Conservation (phyloP, 352 stramenopile genomes). For the Phytophthora chlamydospora region DNA sequence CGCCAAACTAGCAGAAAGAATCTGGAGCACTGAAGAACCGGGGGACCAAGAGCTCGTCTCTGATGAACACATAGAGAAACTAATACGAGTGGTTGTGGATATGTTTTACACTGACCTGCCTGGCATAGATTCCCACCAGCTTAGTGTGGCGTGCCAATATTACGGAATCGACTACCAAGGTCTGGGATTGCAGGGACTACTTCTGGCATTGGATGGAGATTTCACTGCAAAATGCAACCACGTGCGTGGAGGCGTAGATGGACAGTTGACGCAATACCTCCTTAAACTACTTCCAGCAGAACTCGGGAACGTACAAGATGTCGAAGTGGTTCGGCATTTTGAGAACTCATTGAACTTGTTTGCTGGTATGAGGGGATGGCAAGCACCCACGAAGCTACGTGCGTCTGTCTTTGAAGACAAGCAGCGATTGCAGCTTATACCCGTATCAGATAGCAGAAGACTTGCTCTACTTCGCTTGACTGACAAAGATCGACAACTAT, state of each 20-base stretch:
- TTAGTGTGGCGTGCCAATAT: constrained; percentile 8
- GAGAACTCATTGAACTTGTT: constrained; percentile 28
- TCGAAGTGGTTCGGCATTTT: constrained; percentile 15
- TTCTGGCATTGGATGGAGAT: constrained; percentile 24
- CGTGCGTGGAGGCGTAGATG: constrained; percentile 15
- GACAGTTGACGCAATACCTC: constrained; percentile 22
- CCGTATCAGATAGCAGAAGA: constrained; percentile 24
- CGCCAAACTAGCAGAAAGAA: constrained; percentile 15
- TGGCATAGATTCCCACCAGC: constrained; percentile 7
- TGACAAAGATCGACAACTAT: constrained; percentile 27
- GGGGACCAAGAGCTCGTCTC: constrained; percentile 11
- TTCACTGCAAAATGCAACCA: constrained; percentile 20
- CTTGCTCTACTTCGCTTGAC: constrained; percentile 23
- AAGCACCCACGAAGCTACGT: constrained; percentile 10
- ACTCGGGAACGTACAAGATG: background rate
- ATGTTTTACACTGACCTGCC: constrained; percentile 12
- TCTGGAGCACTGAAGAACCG: constrained; percentile 3
- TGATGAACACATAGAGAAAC: constrained; percentile 16
- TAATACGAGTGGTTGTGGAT: constrained; percentile 17
- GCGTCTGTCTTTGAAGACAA: constrained; percentile 20
- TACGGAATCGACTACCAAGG: constrained; percentile 20
- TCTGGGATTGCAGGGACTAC: constrained; percentile 15
- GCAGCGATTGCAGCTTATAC: constrained; percentile 20
- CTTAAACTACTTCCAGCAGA: constrained; percentile 23
- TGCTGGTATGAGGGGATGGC: constrained; percentile 24